These are phyloP conservation scores for Trebouxia gelatinosa DNA, from an alignment of 163 green algal genomes.

Conservation along the genomic window DNA sequence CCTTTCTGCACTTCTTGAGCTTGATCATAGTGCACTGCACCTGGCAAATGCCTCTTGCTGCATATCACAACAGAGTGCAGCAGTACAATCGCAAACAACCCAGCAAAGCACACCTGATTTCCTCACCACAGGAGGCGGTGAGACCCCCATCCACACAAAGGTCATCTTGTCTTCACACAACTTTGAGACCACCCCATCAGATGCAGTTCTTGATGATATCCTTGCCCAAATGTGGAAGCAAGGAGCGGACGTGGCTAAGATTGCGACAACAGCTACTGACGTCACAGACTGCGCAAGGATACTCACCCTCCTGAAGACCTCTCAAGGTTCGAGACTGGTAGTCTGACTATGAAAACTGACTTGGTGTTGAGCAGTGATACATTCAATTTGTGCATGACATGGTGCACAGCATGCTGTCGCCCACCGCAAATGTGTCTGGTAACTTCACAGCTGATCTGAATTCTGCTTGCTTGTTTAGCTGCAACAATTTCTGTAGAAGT, in stretches of 20 bases:
- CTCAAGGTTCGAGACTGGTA: not conserved
- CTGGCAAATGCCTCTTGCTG: not conserved
- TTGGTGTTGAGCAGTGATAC: too few species aligned
- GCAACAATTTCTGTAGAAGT: not conserved
- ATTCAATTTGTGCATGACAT: too few species aligned
- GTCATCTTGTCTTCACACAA: slow-evolving; percentile 95
- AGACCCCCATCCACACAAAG: slow-evolving; percentile 39
- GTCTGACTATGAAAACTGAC: too few species aligned
- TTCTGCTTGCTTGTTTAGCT: not conserved
- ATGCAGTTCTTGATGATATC: slow-evolving; percentile 63
- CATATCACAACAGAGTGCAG: not conserved
- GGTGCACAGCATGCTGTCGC: not conserved
- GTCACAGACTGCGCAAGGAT: slow-evolving; percentile 77
- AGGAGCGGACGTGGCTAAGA: slow-evolving; percentile 93
- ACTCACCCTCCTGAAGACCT: slow-evolving; percentile 61
- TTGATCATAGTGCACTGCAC: too few species aligned
- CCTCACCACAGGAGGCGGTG: slow-evolving; percentile 26
- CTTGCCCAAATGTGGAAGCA: slow-evolving; percentile 58
- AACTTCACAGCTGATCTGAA: not conserved
- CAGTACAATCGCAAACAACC: not conserved
- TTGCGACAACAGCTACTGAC: slow-evolving; percentile 86
- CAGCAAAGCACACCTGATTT: not conserved
- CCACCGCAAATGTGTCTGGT: not conserved
- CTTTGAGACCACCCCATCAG: slow-evolving; percentile 79
- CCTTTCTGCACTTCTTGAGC: too few species aligned